Evolutionary conservation across 1,284 basidiomycete species (phyloP), one percentile per base, ranked within the genome.

Genomic region (Gymnopus androsaceus): DNA sequence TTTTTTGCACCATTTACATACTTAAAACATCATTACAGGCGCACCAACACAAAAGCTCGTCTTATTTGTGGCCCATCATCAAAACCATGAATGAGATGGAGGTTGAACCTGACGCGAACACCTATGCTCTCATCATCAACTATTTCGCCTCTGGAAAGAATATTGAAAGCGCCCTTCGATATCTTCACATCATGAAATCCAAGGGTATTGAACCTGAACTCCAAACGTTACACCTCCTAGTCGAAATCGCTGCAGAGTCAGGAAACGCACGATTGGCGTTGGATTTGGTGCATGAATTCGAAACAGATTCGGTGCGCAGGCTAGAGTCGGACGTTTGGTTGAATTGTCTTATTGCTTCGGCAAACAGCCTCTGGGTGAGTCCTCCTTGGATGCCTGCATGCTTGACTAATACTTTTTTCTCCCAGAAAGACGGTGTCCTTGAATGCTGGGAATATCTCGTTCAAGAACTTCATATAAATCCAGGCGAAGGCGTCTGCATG

Each of bases 401-500:
- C 17, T 36, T 17, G 34, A 38, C 56, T 54, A 12, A 64, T 28
- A 59, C 4, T 55, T 31, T 31, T 57, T 52, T 53, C 27, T 48
- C 15, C 46, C 64, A 94, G 90, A 71, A 77, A 21, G 83, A 89
- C 5, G 92, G 90, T 9, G 83, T 88, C 3, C 59, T 75, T 33
- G 66, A 69, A 48, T 83, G 82, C 38, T 95, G 92, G 92, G 63
- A 79, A 8, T 79, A 78, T 36, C 75, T 83, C 25, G 81, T 86
- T 3, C 65, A 78, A 8, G 75, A 79, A 19, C 67, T 82, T 34
- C 73, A 75, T 44, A 66, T 87, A 48, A 71, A 75, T 1, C 90
- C 88, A 0, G 87, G 90, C 62, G 90, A 94, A 74, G 91, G 91
- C 0, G 69, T 87, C 15, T 87, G 88, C 62, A 64, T 87, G 14